These are phyloP conservation scores for Cladorrhinum sp. DNA, from an alignment of 2,329 filamentous ascomycete genomes.

Conservation along the genomic window DNA sequence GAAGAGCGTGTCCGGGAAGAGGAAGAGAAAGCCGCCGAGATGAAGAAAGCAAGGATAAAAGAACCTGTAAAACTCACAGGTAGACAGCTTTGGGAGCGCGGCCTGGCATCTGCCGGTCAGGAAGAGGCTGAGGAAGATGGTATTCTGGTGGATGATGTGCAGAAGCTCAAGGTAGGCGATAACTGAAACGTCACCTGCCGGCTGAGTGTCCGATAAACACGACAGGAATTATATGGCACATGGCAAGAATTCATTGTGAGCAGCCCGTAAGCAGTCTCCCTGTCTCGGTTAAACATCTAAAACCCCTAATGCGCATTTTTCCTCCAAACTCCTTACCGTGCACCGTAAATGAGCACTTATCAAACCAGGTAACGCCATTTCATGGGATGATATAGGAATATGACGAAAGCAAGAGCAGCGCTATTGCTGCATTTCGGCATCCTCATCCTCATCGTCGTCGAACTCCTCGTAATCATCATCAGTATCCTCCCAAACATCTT, in stretches of 20 bases:
- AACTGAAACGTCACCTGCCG: conserved; percentile 27
- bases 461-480: conserved; percentile 36
- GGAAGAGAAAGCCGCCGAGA: conserved; percentile 77
- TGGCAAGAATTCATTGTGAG: background rate
- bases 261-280: background rate
- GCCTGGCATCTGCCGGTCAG: conserved; percentile 64
- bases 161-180: conserved; percentile 69
- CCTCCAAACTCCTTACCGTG: background rate
- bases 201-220: background rate
- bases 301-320: background rate
- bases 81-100: conserved; percentile 74
- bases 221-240: background rate
- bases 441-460: conserved; percentile 20
- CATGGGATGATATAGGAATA: background rate
- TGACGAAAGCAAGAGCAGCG: background rate
- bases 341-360: background rate
- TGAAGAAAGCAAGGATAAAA: conserved; percentile 74
- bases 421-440: conserved; percentile 23
- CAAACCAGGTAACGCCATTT: conserved; percentile 11
- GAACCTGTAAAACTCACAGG: conserved; percentile 71
- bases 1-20: conserved; percentile 65
- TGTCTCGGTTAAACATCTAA: background rate
- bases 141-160: conserved; percentile 56
- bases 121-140: conserved; percentile 65
- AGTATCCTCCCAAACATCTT: conserved; percentile 53